Conservation (phyloP, 805 yeast genomes). For the Cyberlindnera galapagoensis region DNA sequence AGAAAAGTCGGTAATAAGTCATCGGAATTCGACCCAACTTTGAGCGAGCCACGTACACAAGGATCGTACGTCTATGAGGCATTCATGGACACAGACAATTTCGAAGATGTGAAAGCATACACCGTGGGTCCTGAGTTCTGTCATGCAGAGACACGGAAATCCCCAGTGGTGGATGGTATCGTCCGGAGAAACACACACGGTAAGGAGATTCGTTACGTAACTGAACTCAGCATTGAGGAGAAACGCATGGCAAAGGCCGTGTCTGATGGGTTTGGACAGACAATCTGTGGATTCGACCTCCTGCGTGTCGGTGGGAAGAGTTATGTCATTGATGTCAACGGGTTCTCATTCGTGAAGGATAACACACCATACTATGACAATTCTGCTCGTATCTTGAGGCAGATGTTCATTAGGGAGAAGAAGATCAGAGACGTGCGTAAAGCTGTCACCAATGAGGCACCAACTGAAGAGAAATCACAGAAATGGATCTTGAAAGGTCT, state of each 20-base stretch:
- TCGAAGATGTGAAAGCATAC: conserved; percentile 97
- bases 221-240: conserved; percentile 72
- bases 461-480: conserved; percentile 43
- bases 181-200: conserved; percentile 97
- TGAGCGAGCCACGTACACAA: conserved; percentile 69
- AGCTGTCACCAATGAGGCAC: conserved; percentile 29
- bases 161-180: conserved; percentile 99
- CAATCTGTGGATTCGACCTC: conserved; percentile 95
- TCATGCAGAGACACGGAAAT: conserved; percentile 97
- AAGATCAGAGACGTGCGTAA: conserved; percentile 36
- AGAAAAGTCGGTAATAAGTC: conserved; percentile 96
- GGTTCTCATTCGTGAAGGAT: conserved; percentile 95
- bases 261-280: conserved; percentile 73
- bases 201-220: conserved; percentile 87
- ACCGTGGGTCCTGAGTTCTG: conserved; percentile 89
- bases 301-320: conserved; percentile 83
- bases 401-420: conserved; percentile 63
- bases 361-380: conserved; percentile 79
- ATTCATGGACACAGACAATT: conserved; percentile 96
- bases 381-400: conserved; percentile 70
- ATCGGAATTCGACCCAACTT: conserved; percentile 86
- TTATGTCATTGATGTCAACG: conserved; percentile 95
- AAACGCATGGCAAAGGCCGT: conserved; percentile 74
- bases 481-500: conserved; percentile 96
- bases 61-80: conserved; percentile 91